Percentiles rank a stretch among this genome's conserved stretches.
phyloP scores from a whole-genome alignment of 805 yeast genomes.

The Kockiozyma suomiensis region DNA sequence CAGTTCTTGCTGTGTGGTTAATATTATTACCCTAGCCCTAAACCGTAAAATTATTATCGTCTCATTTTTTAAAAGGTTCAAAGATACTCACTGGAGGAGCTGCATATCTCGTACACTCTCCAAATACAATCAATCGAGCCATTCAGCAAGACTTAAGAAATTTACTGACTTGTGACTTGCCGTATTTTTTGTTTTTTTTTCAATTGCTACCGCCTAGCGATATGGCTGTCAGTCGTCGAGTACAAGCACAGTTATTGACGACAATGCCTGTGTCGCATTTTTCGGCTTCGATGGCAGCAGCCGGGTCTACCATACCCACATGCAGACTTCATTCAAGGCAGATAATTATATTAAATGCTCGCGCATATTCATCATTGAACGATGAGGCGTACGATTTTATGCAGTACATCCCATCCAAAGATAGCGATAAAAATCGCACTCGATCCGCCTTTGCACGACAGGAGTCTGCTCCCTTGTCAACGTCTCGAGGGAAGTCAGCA shows the following conservation, averaged over 20 bases:
- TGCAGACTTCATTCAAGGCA: background rate
- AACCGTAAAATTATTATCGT: background rate
- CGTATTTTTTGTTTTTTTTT: background rate
- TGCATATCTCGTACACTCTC: background rate
- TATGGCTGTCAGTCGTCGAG: background rate
- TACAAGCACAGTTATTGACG: background rate
- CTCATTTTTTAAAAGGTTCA: background rate
- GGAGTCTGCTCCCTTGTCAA: background rate
- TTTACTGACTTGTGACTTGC: background rate
- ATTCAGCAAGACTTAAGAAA: background rate
- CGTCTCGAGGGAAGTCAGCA: background rate
- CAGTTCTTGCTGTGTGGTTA: too few species aligned
- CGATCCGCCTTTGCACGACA: background rate
- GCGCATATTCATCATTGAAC: background rate
- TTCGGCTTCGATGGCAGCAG: background rate
- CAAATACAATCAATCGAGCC: background rate
- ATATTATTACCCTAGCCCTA: constrained; percentile 5
- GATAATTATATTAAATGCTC: too few species aligned
- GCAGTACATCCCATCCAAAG: background rate
- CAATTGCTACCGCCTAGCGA: background rate
- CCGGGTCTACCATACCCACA: background rate
- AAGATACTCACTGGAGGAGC: background rate
- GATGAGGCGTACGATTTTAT: background rate
- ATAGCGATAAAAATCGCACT: background rate
- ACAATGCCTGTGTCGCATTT: background rate